These are phyloP conservation scores for Erysimum pusillum DNA, from an alignment of 441 rosid species.

Conservation along the genomic window DNA sequence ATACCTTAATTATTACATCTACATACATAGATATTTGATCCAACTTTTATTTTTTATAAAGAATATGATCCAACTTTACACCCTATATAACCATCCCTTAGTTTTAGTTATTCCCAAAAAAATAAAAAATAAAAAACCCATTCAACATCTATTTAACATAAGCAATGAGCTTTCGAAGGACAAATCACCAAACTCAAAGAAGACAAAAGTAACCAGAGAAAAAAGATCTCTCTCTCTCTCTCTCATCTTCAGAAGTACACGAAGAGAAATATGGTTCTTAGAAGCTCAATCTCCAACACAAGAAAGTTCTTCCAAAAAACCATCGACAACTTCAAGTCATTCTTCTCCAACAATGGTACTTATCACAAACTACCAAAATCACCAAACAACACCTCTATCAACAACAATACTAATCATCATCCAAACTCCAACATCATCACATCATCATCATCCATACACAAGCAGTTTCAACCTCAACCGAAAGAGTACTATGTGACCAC, in stretches of 20 bases:
- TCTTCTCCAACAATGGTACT: constrained; percentile 52
- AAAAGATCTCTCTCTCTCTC: constrained; percentile 17
- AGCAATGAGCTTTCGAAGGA: constrained; percentile 17
- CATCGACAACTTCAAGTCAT: constrained; percentile 60
- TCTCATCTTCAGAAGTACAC: constrained; percentile 22
- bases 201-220: constrained; percentile 23
- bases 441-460: constrained; percentile 15
- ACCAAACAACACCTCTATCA: constrained; percentile 49
- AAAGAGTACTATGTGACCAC: constrained; percentile 16
- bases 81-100: not conserved
- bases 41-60: not conserved
- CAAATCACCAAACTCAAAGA: constrained; percentile 44
- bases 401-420: constrained; percentile 26
- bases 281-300: constrained; percentile 68
- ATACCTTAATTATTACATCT: not conserved
- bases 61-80: not conserved
- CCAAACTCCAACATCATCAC: constrained; percentile 18
- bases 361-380: constrained; percentile 77
- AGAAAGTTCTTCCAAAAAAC: constrained; percentile 73
- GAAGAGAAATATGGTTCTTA: constrained; percentile 58
- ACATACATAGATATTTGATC: not conserved
- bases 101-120: no score
- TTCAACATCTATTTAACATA: constrained; percentile 15
- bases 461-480: constrained; percentile 29
- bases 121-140: not conserved